Evolutionary conservation across 2,329 filamentous ascomycete species (phyloP).

Genomic region (Trichoderma polysporum): DNA sequence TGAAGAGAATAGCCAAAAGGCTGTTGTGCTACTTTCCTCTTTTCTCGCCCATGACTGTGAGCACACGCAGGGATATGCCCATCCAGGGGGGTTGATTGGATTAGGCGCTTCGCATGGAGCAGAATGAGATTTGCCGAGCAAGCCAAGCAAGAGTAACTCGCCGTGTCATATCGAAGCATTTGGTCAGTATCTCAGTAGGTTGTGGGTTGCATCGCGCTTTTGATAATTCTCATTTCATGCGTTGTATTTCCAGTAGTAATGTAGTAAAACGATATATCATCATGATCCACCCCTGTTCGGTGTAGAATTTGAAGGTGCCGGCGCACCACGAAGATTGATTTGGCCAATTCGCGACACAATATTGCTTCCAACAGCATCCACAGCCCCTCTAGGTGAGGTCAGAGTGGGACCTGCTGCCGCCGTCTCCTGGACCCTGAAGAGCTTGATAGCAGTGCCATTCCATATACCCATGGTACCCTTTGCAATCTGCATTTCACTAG

Average conservation of each 20-base stretch:
- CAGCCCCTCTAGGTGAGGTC: slow-evolving; percentile 81
- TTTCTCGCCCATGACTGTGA: not conserved
- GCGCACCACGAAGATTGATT: slow-evolving; percentile 64
- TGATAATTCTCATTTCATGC: not conserved
- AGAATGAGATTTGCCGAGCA: not conserved
- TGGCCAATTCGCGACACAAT: slow-evolving; percentile 84
- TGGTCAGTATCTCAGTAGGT: not conserved
- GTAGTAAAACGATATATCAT: not conserved
- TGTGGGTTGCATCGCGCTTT: not conserved
- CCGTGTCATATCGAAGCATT: not conserved
- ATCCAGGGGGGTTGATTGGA: slow-evolving; percentile 11
- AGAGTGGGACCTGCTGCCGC: slow-evolving; percentile 77
- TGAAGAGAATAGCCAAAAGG: not conserved
- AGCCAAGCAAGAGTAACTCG: not conserved
- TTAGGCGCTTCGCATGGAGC: not conserved
- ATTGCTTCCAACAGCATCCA: slow-evolving; percentile 89
- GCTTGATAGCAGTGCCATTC: slow-evolving; percentile 84
- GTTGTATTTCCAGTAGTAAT: not conserved
- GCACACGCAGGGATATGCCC: not conserved
- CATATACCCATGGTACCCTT: slow-evolving; percentile 89
- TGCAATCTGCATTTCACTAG: slow-evolving; percentile 81
- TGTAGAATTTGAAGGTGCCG: slow-evolving; percentile 27
- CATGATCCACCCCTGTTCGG: slow-evolving; percentile 19
- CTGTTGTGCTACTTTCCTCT: not conserved
- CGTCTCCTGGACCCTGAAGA: slow-evolving; percentile 88